These are phyloP conservation scores for Saturnispora saitoi DNA, from an alignment of 805 yeast species.

Conservation along the genomic window DNA sequence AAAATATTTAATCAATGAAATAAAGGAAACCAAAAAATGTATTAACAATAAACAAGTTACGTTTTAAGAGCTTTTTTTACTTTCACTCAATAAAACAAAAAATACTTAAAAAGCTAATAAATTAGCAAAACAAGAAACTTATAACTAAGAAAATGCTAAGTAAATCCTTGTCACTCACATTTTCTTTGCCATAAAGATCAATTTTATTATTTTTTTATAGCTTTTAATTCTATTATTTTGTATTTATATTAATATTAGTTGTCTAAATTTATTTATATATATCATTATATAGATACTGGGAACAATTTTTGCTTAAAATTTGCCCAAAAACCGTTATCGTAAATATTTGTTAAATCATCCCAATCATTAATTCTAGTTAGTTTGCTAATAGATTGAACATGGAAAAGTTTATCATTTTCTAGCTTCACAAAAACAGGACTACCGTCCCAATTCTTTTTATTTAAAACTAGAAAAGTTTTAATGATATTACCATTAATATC, in stretches of 20 bases:
- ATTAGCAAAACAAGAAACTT: no score
- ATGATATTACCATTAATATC: background rate
- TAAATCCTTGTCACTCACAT: no score
- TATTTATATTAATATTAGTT: background rate
- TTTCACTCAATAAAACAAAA: no score
- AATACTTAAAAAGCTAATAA: no score
- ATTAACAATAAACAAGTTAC: no score
- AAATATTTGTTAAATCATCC: constrained; percentile 34
- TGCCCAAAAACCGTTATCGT: constrained; percentile 40
- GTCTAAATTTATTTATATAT: background rate
- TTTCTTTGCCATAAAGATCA: no score
- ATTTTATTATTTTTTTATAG: background rate
- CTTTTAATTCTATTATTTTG: constrained; percentile 2
- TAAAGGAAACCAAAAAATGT: no score
- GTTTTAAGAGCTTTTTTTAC: no score
- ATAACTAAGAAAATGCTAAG: no score
- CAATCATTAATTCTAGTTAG: constrained; percentile 16
- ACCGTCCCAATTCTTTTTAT: constrained; percentile 5
- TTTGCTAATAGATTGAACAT: background rate
- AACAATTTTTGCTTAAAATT: constrained; percentile 33
- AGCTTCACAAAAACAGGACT: constrained; percentile 8
- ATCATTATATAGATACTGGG: constrained; percentile 11
- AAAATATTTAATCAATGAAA: background rate
- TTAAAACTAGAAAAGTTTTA: constrained; percentile 3
- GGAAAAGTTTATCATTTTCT: constrained; percentile 8